phyloP scores from a whole-genome alignment of 345 rosid species.

The Sapria himalayana region DNA sequence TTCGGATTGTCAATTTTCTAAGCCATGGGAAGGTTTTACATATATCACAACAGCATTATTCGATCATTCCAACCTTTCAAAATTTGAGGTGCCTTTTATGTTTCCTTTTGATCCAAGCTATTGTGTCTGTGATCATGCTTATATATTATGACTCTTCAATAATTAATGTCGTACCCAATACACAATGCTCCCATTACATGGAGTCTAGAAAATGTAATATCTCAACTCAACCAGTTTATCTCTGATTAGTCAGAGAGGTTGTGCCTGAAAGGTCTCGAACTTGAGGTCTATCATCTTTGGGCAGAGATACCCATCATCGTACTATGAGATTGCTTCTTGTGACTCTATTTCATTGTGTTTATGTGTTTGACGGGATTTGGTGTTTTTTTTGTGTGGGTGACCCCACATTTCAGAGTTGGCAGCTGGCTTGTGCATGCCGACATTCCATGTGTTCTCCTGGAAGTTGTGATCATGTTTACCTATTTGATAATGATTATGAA shows the following conservation, averaged over 20 bases:
- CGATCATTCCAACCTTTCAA: constrained; percentile 26
- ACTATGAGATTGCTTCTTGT: no score
- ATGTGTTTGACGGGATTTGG: background rate
- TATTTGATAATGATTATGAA: constrained; percentile 70
- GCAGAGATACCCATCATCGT: no score
- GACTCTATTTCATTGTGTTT: no score
- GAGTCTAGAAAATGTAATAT: no score
- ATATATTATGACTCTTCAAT: no score
- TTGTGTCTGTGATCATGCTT: no score
- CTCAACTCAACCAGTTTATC: no score
- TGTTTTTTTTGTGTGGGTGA: constrained; percentile 1
- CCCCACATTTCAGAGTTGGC: constrained; percentile 32
- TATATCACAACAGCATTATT: constrained; percentile 45
- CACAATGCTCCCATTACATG: background rate
- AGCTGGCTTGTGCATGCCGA: constrained; percentile 52
- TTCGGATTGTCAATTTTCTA: constrained; percentile 13
- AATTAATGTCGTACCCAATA: no score
- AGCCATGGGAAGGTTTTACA: constrained; percentile 70
- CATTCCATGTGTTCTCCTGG: constrained; percentile 39
- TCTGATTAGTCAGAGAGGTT: no score
- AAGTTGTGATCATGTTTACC: constrained; percentile 87
- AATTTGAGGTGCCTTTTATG: constrained; percentile 32
- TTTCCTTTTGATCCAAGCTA: constrained; percentile 4
- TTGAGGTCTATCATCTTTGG: no score
- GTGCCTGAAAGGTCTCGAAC: no score